These are phyloP conservation scores for Dactylellina cionopaga DNA, from an alignment of 2,329 filamentous ascomycete species.

Conservation along the genomic window DNA sequence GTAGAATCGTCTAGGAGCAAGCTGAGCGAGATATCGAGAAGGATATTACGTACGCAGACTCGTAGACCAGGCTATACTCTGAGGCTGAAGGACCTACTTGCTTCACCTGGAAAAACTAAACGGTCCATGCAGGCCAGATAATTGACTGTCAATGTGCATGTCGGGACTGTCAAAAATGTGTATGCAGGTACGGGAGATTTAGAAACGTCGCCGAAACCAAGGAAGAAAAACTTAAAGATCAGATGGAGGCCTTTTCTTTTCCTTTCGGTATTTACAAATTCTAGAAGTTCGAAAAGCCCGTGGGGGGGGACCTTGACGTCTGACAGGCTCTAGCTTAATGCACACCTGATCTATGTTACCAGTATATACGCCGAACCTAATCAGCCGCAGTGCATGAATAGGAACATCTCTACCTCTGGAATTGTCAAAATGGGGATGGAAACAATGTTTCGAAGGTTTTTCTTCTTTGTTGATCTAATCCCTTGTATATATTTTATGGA, in stretches of 20 bases:
- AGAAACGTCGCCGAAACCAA: slow-evolving; percentile 9
- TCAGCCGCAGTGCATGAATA: slow-evolving; percentile 3
- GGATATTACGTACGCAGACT: slow-evolving; percentile 22
- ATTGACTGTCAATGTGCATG: no score
- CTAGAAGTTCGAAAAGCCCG: slow-evolving; percentile 20
- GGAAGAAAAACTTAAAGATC: slow-evolving; percentile 1
- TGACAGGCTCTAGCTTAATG: slow-evolving; percentile 10
- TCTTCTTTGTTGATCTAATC: background rate
- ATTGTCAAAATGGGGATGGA: background rate
- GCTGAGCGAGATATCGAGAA: slow-evolving; percentile 17
- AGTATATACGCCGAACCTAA: background rate
- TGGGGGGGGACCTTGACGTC: background rate
- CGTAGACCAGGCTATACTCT: background rate
- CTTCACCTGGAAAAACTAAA: slow-evolving; percentile 7
- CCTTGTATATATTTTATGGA: no score
- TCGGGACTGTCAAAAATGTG: no score
- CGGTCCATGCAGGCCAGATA: background rate
- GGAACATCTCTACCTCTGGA: background rate
- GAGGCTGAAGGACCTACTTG: slow-evolving; percentile 1
- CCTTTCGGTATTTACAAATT: slow-evolving; percentile 3
- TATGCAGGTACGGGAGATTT: slow-evolving; percentile 43
- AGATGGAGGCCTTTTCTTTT: no score
- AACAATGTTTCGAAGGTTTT: background rate
- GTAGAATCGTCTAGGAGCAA: no score
- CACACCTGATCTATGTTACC: background rate